Base-by-base conservation (phyloP, 768 basidiomycete genomes). In the Psilocybe sp. region DNA sequence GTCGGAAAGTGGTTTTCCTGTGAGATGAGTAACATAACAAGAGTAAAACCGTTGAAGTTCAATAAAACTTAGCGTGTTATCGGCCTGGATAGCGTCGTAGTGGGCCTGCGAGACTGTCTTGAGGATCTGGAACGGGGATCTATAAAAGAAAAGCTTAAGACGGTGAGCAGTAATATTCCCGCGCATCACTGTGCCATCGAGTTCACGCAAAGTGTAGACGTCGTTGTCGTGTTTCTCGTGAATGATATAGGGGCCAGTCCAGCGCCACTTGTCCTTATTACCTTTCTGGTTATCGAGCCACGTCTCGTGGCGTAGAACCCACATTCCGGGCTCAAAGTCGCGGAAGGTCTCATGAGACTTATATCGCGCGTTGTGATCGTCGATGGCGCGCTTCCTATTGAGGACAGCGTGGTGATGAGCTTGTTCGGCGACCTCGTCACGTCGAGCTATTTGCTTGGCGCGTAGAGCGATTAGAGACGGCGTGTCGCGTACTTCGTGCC, bases 211-310 rank as follows among this genome's bases (percentile, higher is more conserved):
- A 7, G 41, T 49, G 28, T 60, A 64, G 0, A 55, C 40, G 9
- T 47, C 47, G 31, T 53, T 39, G 15, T 32, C 15, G 5, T 47
- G 47, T 40, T 49, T 51, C 20, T 53, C 45, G 42, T 62, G 59
- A 18, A 68, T 58, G 9, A 68, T 61, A 31, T 60, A 69, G 0
- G 68, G 68, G 0, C 69, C 67, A 0, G 64, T 54, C 63, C 66
- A 69, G 0, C 59, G 41, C 39, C 60, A 60, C 15, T 51, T 41
- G 0, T 60, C 60, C 50, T 69, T 67, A 42, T 64, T 60, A 1
- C 68, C 67, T 11, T 60, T 60, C 46, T 64, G 65, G 0, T 51
- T 45, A 44, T 69, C 66, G 0, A 69, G 40, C 52, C 60, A 56
- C 0, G 69, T 64, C 53, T 70, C 62, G n/a, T 65, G 64, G 0